Base-by-base conservation (phyloP, 2,329 filamentous ascomycete species). In the Cryphonectria nitschkei region DNA sequence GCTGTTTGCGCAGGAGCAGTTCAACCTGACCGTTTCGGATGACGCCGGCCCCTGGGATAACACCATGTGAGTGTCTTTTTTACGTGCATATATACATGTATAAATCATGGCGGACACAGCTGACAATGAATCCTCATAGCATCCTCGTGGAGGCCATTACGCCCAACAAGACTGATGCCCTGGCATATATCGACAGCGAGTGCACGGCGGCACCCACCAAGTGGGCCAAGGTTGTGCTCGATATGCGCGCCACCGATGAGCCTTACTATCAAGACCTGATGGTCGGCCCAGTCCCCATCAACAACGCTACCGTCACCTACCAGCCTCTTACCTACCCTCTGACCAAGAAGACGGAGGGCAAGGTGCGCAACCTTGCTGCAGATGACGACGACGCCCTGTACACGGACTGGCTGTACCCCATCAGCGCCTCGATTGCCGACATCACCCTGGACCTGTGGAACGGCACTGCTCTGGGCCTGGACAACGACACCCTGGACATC, bases 141-240 rank as follows among this genome's bases (percentile, higher is more conserved):
- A 66, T 79, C 4, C 73, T 79, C 2, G 75, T 79, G 1, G 84
- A 85, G 74, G 72, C 82, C 0, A 76, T 85, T 66, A 74, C 76
- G 32, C 84, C 84, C 0, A 87, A 87, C 76, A 87, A 87, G 77
- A 84, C 83, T 0, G 84, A 84, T 70, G 82, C 80, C 0, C 68
- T 85, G 63, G 70, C 79, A 2, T 87, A 85, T 69, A 75, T 87
- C 1, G 83, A 86, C 43, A 79, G 78, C 2, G 72, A 75, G 8
- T 80, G 75, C 0, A 69, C 80, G 3, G 74, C 76, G 3, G 74
- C 76, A 1, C 84, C 84, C 1, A 68, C 75, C 2, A 78, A 82
- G 26, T 85, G 82, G 75, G 84, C 84, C 3, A 83, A 83, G 65
- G 82, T 82, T 1, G 74, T 82, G 2, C 74, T 86, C n/a, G 78